Evolutionary conservation across 768 basidiomycete genomes (phyloP), one percentile per base, ranked within the genome.

Genomic region (Mycena chlorophos): DNA sequence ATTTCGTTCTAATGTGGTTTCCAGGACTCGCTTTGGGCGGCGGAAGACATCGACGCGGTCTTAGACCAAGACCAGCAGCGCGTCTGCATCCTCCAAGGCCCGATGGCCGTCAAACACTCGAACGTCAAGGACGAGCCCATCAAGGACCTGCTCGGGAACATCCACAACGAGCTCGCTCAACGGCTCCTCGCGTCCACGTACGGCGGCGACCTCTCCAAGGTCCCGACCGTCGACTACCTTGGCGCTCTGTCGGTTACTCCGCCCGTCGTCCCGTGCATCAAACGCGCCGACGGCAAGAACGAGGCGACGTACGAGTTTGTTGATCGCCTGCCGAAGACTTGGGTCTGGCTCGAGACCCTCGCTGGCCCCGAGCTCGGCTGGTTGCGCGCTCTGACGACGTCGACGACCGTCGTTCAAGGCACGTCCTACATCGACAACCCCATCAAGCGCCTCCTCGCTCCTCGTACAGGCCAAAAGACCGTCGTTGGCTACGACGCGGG

Each of bases 11-110:
- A 31, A 17, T 46, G 50, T 54, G 62, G 22, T 23, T 52, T 27
- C 20, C 62, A 93, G 91, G 96, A 98, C 70, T 98, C 96, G 5
- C 84, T 98, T 12, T 98, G 96, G 95, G 90, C 91, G 37, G 91
- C 94, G 2, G 96, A 98, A 72, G 97, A 99, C 69, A 94, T 98
- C 61, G 97, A 98, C 57, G 96, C 95, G 14, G 94, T 99, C 38
- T 97, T 98, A 66, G 97, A 98, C 73, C 94, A 96, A 74, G 97
- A 98, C 71, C 96, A 96, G 23, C 92, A 99, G 72, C 89, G 97
- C 59, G 95, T 98, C 25, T 96, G 94, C 67, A 96, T 99, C 64
- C 84, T 99, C 50, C 94, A 97, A 73, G 97, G 97, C 20, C 97
- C 97, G 14, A 89, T 99, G 48, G 94, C 97, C 1, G 93, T 85